Evolutionary conservation across 768 basidiomycete species (phyloP).

Genomic region (Mycena olivaceomarginata): DNA sequence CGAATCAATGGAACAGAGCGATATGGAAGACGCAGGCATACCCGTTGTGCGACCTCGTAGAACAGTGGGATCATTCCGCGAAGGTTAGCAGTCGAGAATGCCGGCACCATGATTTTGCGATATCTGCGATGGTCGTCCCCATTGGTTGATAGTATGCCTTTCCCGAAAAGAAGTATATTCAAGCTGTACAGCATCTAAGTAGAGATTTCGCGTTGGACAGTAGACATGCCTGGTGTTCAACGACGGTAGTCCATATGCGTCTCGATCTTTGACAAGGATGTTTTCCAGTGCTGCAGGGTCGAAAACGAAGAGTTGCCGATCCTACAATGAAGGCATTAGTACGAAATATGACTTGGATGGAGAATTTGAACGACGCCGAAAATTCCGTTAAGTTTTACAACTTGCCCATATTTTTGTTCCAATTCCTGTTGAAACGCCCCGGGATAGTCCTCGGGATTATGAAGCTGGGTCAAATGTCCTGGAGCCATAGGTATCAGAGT

Average conservation of each 20-base stretch:
- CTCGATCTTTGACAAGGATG: not conserved
- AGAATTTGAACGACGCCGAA: slow-evolving; percentile 2
- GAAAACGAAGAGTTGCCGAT: not conserved
- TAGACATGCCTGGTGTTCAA: not conserved
- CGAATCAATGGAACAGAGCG: not conserved
- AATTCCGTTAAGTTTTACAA: not conserved
- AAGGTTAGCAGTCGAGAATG: not conserved
- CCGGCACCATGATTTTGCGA: not conserved
- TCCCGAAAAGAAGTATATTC: not conserved
- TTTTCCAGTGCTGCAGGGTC: not conserved
- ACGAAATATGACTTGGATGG: not conserved
- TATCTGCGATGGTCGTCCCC: not conserved
- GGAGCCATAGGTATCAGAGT: not conserved
- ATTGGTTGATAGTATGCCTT: slow-evolving; percentile 6
- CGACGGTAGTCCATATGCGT: not conserved
- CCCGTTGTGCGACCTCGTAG: slow-evolving; percentile 1
- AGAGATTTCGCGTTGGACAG: slow-evolving; percentile 4
- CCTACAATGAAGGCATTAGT: not conserved
- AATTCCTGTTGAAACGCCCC: not conserved
- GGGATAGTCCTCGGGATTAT: slow-evolving; percentile 4
- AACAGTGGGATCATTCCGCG: not conserved
- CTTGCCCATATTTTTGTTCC: not conserved
- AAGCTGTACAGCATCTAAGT: slow-evolving; percentile 6
- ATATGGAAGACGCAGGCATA: not conserved
- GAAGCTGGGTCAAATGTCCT: slow-evolving; percentile 9